phyloP scores from a whole-genome alignment of 257 asterid genomes.

The Capsicum chinense region DNA sequence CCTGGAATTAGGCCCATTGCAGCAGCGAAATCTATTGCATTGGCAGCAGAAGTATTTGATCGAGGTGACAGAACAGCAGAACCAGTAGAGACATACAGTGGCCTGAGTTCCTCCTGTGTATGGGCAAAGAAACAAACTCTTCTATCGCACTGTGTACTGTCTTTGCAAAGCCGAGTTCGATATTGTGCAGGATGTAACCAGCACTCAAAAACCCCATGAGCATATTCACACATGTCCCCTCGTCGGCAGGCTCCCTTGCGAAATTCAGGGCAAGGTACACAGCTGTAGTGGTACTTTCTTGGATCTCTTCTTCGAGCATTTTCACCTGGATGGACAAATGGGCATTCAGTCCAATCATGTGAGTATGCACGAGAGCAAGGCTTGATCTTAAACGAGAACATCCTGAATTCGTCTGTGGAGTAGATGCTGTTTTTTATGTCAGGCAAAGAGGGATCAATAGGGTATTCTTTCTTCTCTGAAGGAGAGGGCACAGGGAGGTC shows the following conservation, averaged over 20 bases:
- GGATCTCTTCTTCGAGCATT: slow-evolving; percentile 39
- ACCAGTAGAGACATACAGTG: slow-evolving; percentile 76
- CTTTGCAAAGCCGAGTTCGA: slow-evolving; percentile 38
- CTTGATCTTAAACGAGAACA: slow-evolving; percentile 31
- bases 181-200: slow-evolving; percentile 36
- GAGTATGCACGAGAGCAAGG: slow-evolving; percentile 33
- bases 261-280: slow-evolving; percentile 31
- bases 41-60: slow-evolving; percentile 47
- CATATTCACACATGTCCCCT: slow-evolving; percentile 32
- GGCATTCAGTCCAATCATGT: slow-evolving; percentile 40
- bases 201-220: slow-evolving; percentile 37
- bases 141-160: slow-evolving; percentile 24
- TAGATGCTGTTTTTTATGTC: slow-evolving; percentile 83
- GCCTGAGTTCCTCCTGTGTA: slow-evolving; percentile 40
- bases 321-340: slow-evolving; percentile 35
- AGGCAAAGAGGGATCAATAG: slow-evolving; percentile 78
- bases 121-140: slow-evolving; percentile 39
- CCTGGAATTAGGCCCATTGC: slow-evolving; percentile 68
- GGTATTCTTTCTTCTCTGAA: slow-evolving; percentile 75
- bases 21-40: slow-evolving; percentile 65
- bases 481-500: slow-evolving; percentile 40
- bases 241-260: slow-evolving; percentile 32
- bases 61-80: slow-evolving; percentile 82
- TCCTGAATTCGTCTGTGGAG: slow-evolving; percentile 48
- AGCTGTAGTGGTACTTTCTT: slow-evolving; percentile 30